Percentiles rank a stretch among this genome's conserved stretches.
Evolutionary conservation across 768 basidiomycete genomes (phyloP).

Genomic region (Neoboletus subvelutipes): DNA sequence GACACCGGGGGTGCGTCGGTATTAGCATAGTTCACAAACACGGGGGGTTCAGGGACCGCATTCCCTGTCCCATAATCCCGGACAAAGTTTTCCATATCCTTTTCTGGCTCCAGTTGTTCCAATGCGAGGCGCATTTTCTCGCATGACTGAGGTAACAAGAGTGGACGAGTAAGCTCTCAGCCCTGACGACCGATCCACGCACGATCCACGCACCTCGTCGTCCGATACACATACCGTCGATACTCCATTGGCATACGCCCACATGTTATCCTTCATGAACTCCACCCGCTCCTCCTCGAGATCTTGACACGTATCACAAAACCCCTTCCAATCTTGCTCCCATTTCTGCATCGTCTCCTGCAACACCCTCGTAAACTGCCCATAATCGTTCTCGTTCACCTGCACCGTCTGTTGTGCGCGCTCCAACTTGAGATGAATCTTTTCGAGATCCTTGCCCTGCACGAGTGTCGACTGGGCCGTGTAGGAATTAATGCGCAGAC

Average conservation of each 20-base stretch:
- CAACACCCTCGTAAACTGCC: slow-evolving; percentile 78
- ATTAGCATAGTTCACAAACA: slow-evolving; percentile 79
- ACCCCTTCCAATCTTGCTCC: slow-evolving; percentile 92
- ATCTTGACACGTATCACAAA: slow-evolving; percentile 95
- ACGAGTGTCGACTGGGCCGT: slow-evolving; percentile 88
- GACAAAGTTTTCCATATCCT: slow-evolving; percentile 89
- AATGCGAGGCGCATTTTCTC: slow-evolving; percentile 84
- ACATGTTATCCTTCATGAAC: slow-evolving; percentile 92
- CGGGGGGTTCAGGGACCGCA: slow-evolving; percentile 83
- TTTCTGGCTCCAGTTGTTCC: slow-evolving; percentile 85
- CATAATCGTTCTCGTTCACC: slow-evolving; percentile 88
- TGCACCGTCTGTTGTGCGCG: slow-evolving; percentile 87
- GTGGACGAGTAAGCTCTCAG: background rate
- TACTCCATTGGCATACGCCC: slow-evolving; percentile 95
- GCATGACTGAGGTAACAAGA: slow-evolving; percentile 62
- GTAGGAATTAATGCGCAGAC: slow-evolving; percentile 89
- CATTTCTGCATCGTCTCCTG: slow-evolving; percentile 80
- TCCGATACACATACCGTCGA: slow-evolving; percentile 94
- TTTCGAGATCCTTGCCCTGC: slow-evolving; percentile 93
- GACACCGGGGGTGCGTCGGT: slow-evolving; percentile 64
- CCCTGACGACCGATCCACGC: background rate
- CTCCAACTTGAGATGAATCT: slow-evolving; percentile 83
- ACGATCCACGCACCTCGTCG: slow-evolving; percentile 74
- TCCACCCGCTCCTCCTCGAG: slow-evolving; percentile 93
- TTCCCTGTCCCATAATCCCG: slow-evolving; percentile 85